These are phyloP conservation scores for Phialophora macrospora DNA, from an alignment of 2,329 filamentous ascomycete species.

Conservation along the genomic window DNA sequence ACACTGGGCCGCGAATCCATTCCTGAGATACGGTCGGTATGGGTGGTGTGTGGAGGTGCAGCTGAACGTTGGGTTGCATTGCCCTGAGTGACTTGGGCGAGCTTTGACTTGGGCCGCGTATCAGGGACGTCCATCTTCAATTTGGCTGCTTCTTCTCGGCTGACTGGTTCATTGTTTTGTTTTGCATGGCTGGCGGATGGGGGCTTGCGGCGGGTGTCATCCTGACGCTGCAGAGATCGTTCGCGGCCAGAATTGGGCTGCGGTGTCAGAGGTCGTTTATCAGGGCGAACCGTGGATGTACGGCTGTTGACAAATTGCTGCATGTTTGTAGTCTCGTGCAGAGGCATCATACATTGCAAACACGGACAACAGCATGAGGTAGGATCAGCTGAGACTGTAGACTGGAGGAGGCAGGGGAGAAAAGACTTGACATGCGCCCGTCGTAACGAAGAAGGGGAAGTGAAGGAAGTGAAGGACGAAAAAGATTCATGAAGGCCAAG, in stretches of 20 bases:
- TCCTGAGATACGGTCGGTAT: not conserved
- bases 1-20: constrained; percentile 2
- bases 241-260: constrained; percentile 25
- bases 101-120: constrained; percentile 20
- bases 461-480: not conserved
- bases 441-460: not conserved
- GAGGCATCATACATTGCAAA: constrained; percentile 24
- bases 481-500: not conserved
- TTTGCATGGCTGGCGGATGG: constrained; percentile 13
- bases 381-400: not conserved
- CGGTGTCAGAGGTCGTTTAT: constrained; percentile 28
- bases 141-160: constrained; percentile 14
- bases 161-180: not conserved
- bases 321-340: constrained; percentile 18
- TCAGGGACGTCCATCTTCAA: constrained; percentile 31
- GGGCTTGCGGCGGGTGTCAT: constrained; percentile 12
- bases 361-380: not conserved
- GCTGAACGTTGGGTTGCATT: constrained; percentile 5
- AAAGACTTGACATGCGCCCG: not conserved
- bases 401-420: not conserved
- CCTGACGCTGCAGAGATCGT: constrained; percentile 22
- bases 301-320: constrained; percentile 26
- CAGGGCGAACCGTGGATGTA: constrained; percentile 7
- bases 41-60: constrained; percentile 5
- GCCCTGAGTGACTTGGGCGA: not conserved